A percentile compares a stretch with the other conserved stretches of the same genome.
Evolutionary conservation across 331 rosid genomes (phyloP).

Genomic region (Malus hybrid): DNA sequence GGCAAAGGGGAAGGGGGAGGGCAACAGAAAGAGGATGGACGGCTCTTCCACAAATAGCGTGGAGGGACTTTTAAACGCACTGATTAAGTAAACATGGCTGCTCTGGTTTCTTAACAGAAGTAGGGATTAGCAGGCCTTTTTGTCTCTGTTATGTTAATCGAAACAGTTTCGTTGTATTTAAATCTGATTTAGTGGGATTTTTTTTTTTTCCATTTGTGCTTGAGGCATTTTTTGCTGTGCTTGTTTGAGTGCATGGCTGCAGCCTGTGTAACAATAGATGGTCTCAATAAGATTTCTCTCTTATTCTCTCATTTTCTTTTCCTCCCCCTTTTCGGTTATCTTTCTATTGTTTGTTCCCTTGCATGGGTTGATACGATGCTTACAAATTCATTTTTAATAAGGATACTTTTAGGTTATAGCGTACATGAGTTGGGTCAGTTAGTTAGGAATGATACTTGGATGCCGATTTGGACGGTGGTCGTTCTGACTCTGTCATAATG

Average conservation of each 20-base stretch:
- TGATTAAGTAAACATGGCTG: slow-evolving; percentile 42
- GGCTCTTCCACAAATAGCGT: not conserved
- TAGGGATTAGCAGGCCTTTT: slow-evolving; percentile 27
- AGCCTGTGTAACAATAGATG: slow-evolving; percentile 45
- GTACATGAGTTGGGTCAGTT: too few species aligned
- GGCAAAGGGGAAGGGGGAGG: not conserved
- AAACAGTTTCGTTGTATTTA: slow-evolving; percentile 36
- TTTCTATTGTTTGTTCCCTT: not conserved
- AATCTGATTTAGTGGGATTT: slow-evolving; percentile 55
- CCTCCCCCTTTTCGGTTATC: not conserved
- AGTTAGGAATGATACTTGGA: too few species aligned
- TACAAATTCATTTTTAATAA: too few species aligned
- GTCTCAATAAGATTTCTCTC: slow-evolving; percentile 38
- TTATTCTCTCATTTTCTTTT: not conserved
- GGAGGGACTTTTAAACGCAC: not conserved
- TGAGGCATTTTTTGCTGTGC: slow-evolving; percentile 66
- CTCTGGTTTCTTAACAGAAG: slow-evolving; percentile 43
- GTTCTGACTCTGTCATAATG: too few species aligned
- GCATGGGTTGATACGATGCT: not conserved
- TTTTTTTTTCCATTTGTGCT: slow-evolving; percentile 11
- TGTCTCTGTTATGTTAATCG: slow-evolving; percentile 31
- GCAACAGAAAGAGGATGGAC: not conserved
- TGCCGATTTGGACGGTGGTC: too few species aligned
- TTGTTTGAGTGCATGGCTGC: slow-evolving; percentile 58
- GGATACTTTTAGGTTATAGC: too few species aligned